Evolutionary conservation across 257 asterid species (phyloP).

Genomic region (Ajuga chamaepitys): DNA sequence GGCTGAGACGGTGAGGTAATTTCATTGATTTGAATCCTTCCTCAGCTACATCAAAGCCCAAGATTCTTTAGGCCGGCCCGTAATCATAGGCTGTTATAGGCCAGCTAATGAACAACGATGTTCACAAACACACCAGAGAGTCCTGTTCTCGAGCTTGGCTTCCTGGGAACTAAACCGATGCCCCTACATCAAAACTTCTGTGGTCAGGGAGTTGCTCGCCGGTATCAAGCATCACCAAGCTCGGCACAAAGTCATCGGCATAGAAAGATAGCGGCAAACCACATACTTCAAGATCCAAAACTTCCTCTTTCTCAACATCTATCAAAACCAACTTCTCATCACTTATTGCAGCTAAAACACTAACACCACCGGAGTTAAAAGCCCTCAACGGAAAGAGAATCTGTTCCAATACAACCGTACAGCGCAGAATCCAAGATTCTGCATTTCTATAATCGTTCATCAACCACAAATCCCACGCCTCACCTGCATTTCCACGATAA

Average conservation of each 20-base stretch:
- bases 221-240: constrained; percentile 31
- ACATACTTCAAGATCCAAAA: constrained; percentile 14
- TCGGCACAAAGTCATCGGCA: constrained; percentile 15
- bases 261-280: constrained; percentile 26
- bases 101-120: constrained; percentile 37
- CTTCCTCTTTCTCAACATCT: constrained; percentile 21
- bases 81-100: constrained; percentile 13
- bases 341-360: constrained; percentile 13
- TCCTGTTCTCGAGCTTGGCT: too few species aligned
- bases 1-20: constrained; percentile 15
- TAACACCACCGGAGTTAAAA: constrained; percentile 5
- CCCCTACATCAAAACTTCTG: too few species aligned
- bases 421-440: constrained; percentile 24
- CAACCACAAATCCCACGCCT: constrained; percentile 32
- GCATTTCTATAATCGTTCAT: constrained; percentile 29
- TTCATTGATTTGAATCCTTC: constrained; percentile 27
- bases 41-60: constrained; percentile 29
- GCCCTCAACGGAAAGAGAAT: constrained; percentile 25
- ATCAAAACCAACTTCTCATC: constrained; percentile 21
- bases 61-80: constrained; percentile 19
- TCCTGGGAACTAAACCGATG: too few species aligned
- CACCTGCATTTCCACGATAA: constrained; percentile 8
- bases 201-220: background rate
- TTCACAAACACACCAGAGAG: constrained; percentile 28
- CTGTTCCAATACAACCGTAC: background rate